These are phyloP conservation scores for Entrophospora sp. DNA, from an alignment of 192 early-diverging fungal species.

Conservation along the genomic window DNA sequence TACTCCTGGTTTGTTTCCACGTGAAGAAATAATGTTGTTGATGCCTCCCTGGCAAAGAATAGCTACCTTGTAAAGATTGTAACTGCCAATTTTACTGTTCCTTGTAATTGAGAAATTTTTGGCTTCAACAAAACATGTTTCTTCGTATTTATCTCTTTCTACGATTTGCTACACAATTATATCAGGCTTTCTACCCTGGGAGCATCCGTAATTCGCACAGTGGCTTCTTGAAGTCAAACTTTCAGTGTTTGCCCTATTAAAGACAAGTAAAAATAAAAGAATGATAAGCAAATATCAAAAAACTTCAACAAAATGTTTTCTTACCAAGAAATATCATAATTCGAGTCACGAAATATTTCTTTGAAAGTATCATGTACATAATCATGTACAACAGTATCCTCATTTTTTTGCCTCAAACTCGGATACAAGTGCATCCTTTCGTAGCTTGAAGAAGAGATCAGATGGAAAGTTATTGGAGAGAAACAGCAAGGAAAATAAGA, in stretches of 20 bases:
- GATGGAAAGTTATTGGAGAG: not conserved
- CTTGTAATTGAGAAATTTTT: not conserved
- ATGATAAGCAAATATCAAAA: too few relatives aligned
- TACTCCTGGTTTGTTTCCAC: not conserved
- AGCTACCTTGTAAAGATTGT: not conserved
- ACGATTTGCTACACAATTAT: not conserved
- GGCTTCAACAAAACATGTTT: not conserved
- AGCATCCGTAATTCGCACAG: not conserved
- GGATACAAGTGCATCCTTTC: not conserved
- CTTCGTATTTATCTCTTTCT: not conserved
- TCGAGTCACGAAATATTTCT: not conserved
- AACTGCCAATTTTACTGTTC: not conserved
- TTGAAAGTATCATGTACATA: slow-evolving; percentile 5
- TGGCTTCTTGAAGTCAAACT: not conserved
- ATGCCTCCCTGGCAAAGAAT: slow-evolving; percentile 3
- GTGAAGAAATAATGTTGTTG: not conserved
- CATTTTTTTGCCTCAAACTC: not conserved
- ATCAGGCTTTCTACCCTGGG: not conserved
- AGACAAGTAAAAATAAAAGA: not conserved
- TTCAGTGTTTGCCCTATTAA: not conserved
- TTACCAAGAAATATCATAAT: not conserved
- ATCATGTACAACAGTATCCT: not conserved
- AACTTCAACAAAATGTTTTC: too few relatives aligned
- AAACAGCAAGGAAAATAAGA: not conserved
- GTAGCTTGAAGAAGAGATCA: not conserved